phyloP scores from a whole-genome alignment of 495 filamentous ascomycete genomes.

The Aspergillus wentii region DNA sequence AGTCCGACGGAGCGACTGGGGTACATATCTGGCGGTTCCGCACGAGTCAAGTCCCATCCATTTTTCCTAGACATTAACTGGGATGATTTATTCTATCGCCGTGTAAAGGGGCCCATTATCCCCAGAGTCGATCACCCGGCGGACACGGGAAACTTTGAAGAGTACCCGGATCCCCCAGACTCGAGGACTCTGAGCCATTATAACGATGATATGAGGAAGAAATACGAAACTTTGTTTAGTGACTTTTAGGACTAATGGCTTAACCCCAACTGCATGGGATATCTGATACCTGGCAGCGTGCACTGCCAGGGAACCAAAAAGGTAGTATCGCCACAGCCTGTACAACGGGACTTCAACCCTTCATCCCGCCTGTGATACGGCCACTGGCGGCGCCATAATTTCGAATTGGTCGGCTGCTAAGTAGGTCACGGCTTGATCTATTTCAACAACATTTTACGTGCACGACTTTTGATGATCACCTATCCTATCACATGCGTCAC shows the following conservation, averaged over 20 bases:
- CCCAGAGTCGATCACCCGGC: constrained; percentile 75
- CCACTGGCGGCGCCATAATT: no score
- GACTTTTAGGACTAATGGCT: constrained; percentile 75
- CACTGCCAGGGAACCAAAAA: no score
- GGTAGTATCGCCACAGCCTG: no score
- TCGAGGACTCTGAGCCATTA: constrained; percentile 56
- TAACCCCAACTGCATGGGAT: no score
- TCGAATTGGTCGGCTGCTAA: no score
- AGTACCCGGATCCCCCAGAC: constrained; percentile 65
- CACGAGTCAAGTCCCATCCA: constrained; percentile 76
- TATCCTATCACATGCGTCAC: no score
- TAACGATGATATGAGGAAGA: constrained; percentile 64
- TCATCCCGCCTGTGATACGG: background rate
- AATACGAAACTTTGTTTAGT: constrained; percentile 74
- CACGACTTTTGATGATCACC: no score
- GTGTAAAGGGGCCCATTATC: constrained; percentile 76
- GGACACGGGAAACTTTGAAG: constrained; percentile 86
- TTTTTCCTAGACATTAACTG: constrained; percentile 84
- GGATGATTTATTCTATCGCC: constrained; percentile 71
- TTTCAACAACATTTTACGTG: no score
- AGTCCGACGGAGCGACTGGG: constrained; percentile 84
- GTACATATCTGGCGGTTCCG: constrained; percentile 79
- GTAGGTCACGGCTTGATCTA: no score
- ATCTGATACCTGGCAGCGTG: no score
- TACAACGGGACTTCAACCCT: constrained; percentile 3